These are phyloP conservation scores for Ceratocystis variospora DNA, from an alignment of 2,329 filamentous ascomycete species.

Conservation along the genomic window DNA sequence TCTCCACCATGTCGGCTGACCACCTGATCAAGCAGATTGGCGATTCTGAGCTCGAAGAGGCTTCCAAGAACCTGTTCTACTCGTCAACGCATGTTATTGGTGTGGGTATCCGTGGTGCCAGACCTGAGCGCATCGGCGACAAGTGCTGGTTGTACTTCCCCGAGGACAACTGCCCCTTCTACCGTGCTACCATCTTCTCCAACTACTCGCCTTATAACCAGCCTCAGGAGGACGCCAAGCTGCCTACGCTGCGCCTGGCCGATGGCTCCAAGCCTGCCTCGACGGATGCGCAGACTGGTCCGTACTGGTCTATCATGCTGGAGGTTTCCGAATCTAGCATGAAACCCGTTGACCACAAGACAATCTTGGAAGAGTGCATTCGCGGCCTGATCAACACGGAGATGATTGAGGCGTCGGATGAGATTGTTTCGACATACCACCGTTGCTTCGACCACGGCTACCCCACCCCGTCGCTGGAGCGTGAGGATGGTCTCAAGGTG, in stretches of 20 bases:
- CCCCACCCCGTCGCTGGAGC: constrained; percentile 86
- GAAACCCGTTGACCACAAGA: constrained; percentile 84
- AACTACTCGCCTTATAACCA: constrained; percentile 99
- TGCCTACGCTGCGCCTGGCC: constrained; percentile 73
- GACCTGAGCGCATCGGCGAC: constrained; percentile 92
- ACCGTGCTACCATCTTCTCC: constrained; percentile 98
- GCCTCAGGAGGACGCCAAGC: constrained; percentile 65
- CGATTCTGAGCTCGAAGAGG: constrained; percentile 56
- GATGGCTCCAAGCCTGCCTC: constrained; percentile 69
- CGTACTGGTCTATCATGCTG: constrained; percentile 99
- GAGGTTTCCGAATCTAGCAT: constrained; percentile 91
- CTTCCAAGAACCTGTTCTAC: constrained; percentile 83
- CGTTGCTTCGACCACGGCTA: constrained; percentile 97
- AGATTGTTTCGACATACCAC: constrained; percentile 97
- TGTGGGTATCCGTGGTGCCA: constrained; percentile 79
- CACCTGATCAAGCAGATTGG: constrained; percentile 74
- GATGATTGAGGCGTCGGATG: constrained; percentile 80
- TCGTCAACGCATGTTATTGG: constrained; percentile 95
- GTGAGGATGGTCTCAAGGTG: constrained; percentile 84
- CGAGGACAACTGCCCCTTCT: constrained; percentile 97
- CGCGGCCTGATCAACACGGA: constrained; percentile 95
- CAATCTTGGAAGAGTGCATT: constrained; percentile 78
- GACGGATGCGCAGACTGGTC: constrained; percentile 64
- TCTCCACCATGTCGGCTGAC: constrained; percentile 96
- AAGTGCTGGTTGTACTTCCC: constrained; percentile 99